Evolutionary conservation across 1,284 basidiomycete genomes (phyloP).

Genomic region (Fomes fomentarius): DNA sequence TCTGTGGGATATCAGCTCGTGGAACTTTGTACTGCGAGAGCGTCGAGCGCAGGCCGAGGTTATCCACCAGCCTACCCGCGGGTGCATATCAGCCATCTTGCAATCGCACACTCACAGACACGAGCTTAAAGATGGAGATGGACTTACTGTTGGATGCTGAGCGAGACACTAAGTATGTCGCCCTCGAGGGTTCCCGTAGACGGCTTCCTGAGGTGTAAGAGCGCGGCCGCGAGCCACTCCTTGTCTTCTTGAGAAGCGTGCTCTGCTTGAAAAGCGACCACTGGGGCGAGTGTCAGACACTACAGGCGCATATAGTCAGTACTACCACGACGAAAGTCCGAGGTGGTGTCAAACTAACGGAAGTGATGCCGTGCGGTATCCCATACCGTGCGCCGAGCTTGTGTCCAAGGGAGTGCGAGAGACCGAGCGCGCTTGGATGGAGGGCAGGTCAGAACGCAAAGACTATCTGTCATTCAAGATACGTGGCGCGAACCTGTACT

Average conservation of each 20-base stretch:
- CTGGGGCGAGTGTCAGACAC: constrained; percentile 77
- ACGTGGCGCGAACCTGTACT: constrained; percentile 45
- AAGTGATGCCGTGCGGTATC: constrained; percentile 84
- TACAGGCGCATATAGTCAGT: constrained; percentile 26
- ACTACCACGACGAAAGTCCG: neutral
- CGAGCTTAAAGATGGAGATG: neutral
- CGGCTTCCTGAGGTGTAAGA: constrained; percentile 59
- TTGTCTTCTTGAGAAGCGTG: constrained; percentile 60
- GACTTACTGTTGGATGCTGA: constrained; percentile 56
- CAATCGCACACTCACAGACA: neutral
- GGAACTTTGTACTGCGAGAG: constrained; percentile 65
- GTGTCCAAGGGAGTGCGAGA: constrained; percentile 78
- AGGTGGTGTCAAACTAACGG: constrained; percentile 44
- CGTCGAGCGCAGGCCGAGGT: constrained; percentile 59
- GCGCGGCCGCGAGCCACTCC: constrained; percentile 52
- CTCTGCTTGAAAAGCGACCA: constrained; percentile 60
- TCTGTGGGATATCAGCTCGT: constrained; percentile 48
- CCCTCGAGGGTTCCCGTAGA: constrained; percentile 63
- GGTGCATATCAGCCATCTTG: neutral
- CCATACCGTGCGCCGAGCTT: constrained; percentile 75
- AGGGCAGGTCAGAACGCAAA: too few relatives aligned
- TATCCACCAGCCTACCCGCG: constrained; percentile 49
- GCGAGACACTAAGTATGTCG: constrained; percentile 57
- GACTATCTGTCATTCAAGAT: neutral
- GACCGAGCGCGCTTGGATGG: constrained; percentile 71